A percentile compares a stretch with the other conserved stretches of the same genome.
These are phyloP conservation scores for Xylaria hypoxylon DNA, from an alignment of 2,329 filamentous ascomycete genomes.

Conservation along the genomic window DNA sequence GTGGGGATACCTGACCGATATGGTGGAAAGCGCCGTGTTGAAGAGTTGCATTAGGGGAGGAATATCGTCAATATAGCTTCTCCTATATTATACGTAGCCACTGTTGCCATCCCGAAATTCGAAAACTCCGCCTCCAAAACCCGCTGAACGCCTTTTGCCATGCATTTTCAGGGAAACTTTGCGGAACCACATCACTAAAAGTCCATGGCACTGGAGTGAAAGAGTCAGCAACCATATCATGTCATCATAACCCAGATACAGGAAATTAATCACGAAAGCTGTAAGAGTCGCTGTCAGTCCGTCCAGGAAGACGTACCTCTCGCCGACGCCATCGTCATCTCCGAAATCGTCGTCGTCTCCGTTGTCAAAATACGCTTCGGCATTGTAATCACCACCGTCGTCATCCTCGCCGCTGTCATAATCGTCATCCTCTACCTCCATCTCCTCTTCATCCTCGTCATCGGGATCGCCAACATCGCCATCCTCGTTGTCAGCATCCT, in stretches of 20 bases:
- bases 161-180: not conserved
- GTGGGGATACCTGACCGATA: too few relatives aligned
- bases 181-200: constrained; percentile 25
- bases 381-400: constrained; percentile 70
- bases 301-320: constrained; percentile 30
- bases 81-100: not conserved
- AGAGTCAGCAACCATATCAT: constrained; percentile 21
- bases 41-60: not conserved
- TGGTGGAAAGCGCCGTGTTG: not conserved
- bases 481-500: constrained; percentile 51
- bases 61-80: constrained; percentile 13
- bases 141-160: constrained; percentile 31
- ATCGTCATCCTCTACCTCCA: constrained; percentile 58
- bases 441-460: constrained; percentile 62
- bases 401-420: constrained; percentile 64
- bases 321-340: constrained; percentile 59
- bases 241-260: not conserved
- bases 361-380: constrained; percentile 70
- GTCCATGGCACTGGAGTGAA: constrained; percentile 35
- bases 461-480: constrained; percentile 53
- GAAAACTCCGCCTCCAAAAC: constrained; percentile 8
- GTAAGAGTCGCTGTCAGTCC: not conserved
- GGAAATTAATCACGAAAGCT: not conserved
- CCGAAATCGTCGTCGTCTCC: constrained; percentile 65
- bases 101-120: not conserved